phyloP scores from a whole-genome alignment of 2,329 filamentous ascomycete genomes.

The Teratosphaeriaceae sp. region DNA sequence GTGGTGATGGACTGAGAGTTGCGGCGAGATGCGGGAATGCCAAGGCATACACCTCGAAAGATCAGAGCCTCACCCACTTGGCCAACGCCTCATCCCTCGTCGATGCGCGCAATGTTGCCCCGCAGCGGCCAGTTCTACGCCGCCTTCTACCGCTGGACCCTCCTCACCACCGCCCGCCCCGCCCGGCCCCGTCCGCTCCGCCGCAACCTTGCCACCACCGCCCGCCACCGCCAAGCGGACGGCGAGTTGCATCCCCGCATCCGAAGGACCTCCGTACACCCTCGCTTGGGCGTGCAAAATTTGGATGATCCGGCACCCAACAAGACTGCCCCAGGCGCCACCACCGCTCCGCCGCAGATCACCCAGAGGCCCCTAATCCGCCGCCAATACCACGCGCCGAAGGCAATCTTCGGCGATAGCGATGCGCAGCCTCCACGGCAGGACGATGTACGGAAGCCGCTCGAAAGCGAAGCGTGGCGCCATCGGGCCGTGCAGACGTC shows the following conservation, averaged over 20 bases:
- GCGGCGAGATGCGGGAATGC: slow-evolving; percentile 12
- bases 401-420: too few species aligned
- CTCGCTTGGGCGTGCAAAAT: neutral
- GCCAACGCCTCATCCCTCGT: neutral
- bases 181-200: neutral
- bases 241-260: neutral
- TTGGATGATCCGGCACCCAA: too few species aligned
- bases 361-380: too few species aligned
- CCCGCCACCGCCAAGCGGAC: neutral
- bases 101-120: neutral
- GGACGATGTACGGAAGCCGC: neutral
- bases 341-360: too few species aligned
- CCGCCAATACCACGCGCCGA: too few species aligned
- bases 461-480: neutral
- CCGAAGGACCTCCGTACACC: neutral
- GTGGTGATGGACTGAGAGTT: slow-evolving; percentile 1
- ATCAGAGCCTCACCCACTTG: too few species aligned
- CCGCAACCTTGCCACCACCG: neutral
- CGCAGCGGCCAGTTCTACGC: slow-evolving; percentile 31
- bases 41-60: slow-evolving; percentile 9
- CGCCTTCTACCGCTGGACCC: slow-evolving; percentile 39
- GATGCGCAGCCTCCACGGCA: neutral
- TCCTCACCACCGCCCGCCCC: slow-evolving; percentile 14
- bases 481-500: neutral
- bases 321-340: too few species aligned